Evolutionary conservation across 805 yeast genomes (phyloP).

Genomic region (Lachancea waltii): DNA sequence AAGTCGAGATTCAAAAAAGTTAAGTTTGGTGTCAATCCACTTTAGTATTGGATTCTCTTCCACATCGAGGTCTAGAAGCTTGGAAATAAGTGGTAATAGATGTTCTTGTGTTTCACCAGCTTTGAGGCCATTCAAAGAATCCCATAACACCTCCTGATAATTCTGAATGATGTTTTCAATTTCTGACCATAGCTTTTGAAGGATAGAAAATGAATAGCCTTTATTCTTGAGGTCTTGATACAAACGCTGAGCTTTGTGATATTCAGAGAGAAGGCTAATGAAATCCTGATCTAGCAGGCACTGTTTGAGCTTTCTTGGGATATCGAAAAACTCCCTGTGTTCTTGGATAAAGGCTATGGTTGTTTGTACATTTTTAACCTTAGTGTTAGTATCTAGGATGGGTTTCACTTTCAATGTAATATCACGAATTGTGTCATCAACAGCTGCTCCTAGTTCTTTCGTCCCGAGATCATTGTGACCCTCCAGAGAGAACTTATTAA

Average conservation of each 20-base stretch:
- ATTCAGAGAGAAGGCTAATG: conserved; percentile 50
- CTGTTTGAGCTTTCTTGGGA: conserved; percentile 44
- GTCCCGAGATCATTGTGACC: conserved; percentile 34
- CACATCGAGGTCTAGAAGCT: conserved; percentile 55
- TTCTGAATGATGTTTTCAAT: conserved; percentile 47
- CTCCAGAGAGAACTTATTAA: conserved; percentile 29
- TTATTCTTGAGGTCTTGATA: conserved; percentile 15
- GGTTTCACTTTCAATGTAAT: conserved; percentile 55
- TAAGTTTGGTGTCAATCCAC: conserved; percentile 51
- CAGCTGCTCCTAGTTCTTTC: conserved; percentile 34
- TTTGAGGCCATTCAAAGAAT: conserved; percentile 32
- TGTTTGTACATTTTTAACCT: conserved; percentile 42
- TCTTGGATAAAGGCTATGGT: conserved; percentile 48
- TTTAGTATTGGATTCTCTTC: conserved; percentile 57
- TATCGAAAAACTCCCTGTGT: conserved; percentile 47
- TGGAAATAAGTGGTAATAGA: conserved; percentile 42
- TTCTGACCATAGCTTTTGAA: conserved; percentile 49
- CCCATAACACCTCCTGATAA: conserved; percentile 52
- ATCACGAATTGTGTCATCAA: conserved; percentile 44
- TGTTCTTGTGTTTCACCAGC: conserved; percentile 19
- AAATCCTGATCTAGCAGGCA: conserved; percentile 47
- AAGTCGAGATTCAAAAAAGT: conserved; percentile 35
- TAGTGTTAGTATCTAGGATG: conserved; percentile 43
- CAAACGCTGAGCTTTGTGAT: conserved; percentile 41
- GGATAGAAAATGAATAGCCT: conserved; percentile 28